Evolutionary conservation across 2,329 filamentous ascomycete species (phyloP), one percentile per base, ranked within the genome.

Genomic region (Arthroderma sp.): DNA sequence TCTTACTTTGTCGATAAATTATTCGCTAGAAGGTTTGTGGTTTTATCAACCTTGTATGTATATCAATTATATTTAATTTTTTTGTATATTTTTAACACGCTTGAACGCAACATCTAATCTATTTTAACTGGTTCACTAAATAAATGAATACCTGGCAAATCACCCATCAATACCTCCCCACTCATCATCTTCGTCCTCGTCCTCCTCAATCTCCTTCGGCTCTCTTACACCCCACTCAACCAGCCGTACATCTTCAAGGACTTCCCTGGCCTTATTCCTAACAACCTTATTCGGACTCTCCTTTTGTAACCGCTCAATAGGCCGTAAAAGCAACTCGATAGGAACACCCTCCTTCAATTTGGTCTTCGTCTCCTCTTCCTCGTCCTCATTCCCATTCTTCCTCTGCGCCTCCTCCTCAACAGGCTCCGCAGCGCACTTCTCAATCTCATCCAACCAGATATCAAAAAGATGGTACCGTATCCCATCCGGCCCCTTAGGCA

Each of bases 361-460:
- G 28, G 57, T 53, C 34, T 47, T 53, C 33, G 37, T 50, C 10
- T 50, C 49, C 11, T 47, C 50, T 28, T 62, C 56, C 3, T 56
- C 50, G 42, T 62, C 59, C 49, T 62, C 56, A 36, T 62, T 56
- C 29, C 55, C 56, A 4, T 60, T 61, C 15, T 22, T 22, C 15
- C 15, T 22, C 7, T 56, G 57, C 7, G 55, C 57, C 4, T 57
- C 55, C 8, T 59, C 59, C 6, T 64, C 65, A 32, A 65, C 64
- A 8, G 45, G 53, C 22, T 78, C 53, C 32, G 75, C 69, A 43
- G 79, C 75, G 31, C 78, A 75, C 57, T 80, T 81, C 63, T 88
- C 83, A 55, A 88, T 64, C 71, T 95, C 88, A 61, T 96, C 91
- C 6, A 94, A 75, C 78, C 84, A 96, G 44, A 96, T 75, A 67